These are phyloP conservation scores for Cyphellophora attinorum DNA, from an alignment of 2,329 filamentous ascomycete species.

Conservation along the genomic window DNA sequence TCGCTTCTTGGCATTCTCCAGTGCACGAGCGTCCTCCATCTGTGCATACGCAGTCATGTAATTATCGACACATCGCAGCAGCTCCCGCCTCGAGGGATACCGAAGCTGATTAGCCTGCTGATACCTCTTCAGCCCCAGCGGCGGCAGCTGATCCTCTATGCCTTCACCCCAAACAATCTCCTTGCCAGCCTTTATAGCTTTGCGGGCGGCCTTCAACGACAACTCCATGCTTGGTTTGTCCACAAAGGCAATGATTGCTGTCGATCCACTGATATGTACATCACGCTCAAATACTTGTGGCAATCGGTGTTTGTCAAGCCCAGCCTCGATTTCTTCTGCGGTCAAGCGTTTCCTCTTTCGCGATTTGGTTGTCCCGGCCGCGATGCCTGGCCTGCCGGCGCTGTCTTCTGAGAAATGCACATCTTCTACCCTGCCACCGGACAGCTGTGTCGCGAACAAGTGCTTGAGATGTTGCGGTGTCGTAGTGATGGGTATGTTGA, in stretches of 20 bases:
- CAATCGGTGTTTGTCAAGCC: slow-evolving; percentile 52
- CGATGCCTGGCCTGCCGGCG: slow-evolving; percentile 12
- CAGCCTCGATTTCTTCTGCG: slow-evolving; percentile 39
- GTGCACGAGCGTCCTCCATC: slow-evolving; percentile 56
- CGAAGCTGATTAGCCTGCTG: slow-evolving; percentile 60
- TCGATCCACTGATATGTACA: slow-evolving; percentile 63
- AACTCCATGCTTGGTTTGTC: slow-evolving; percentile 70
- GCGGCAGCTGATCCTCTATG: slow-evolving; percentile 45
- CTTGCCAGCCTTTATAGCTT: slow-evolving; percentile 47
- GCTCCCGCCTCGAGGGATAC: slow-evolving; percentile 56
- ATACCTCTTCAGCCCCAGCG: slow-evolving; percentile 44
- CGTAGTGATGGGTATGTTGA: slow-evolving; percentile 78
- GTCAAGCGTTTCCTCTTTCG: slow-evolving; percentile 49
- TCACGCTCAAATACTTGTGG: slow-evolving; percentile 65
- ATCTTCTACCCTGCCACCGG: slow-evolving; percentile 66
- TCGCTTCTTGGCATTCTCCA: slow-evolving; percentile 53
- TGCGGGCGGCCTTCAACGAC: slow-evolving; percentile 65
- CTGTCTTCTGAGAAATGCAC: slow-evolving; percentile 53
- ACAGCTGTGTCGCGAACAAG: slow-evolving; percentile 65
- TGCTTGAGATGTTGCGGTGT: slow-evolving; percentile 67
- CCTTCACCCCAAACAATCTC: slow-evolving; percentile 59
- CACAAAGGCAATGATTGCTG: slow-evolving; percentile 73
- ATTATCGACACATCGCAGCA: slow-evolving; percentile 69
- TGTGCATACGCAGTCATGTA: slow-evolving; percentile 74
- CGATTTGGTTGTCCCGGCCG: slow-evolving; percentile 10